Evolutionary conservation across 768 basidiomycete genomes (phyloP), one percentile per base, ranked within the genome.

Genomic region (Russula compacta): DNA sequence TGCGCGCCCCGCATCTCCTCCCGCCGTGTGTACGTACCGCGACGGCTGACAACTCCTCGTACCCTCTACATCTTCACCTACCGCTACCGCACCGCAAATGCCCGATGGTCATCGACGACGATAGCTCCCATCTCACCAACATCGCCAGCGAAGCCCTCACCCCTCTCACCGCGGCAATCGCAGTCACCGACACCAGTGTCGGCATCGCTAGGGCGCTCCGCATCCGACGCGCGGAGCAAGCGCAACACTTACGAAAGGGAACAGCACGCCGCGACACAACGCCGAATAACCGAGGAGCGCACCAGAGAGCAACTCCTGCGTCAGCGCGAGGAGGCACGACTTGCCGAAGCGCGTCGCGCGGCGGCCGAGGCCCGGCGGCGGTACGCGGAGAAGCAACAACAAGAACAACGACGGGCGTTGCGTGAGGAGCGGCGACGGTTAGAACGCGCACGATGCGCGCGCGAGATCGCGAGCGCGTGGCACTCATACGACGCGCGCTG

Each of bases 361-460:
- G 59, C 59, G 12, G 49, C 46, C 6, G 71, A 76, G 59, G 79
- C 83, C 36, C 81, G 85, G 58, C 73, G 71, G 10, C 78, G 78
- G 61, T 75, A 39, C 29, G 50, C 46, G 15, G 50, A 46, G 14
- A 40, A 21, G 12, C n/a, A 48, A 8, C 40, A 24, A 46, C 77
- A 77, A 60, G 42, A 46, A 17, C 42, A 33, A 35, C 32, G n/a
- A 9, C 78, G 77, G 67, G 75, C 76, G 24, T 81, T 83, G 49
- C 76, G 74, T 47, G 82, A 84, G 68, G 72, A 74, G 67, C 70
- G 74, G 66, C 73, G 70, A 43, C 71, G 78, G 32, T 15, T 32
- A 39, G 80, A 83, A 66, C 75, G 77, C 64, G 70, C 72, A 48
- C 72, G 72, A 69, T 70, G 70, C 42, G 63, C 69, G 55, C 75